Conservation (phyloP, 495 filamentous ascomycete genomes). For the Penicillium parvum region DNA sequence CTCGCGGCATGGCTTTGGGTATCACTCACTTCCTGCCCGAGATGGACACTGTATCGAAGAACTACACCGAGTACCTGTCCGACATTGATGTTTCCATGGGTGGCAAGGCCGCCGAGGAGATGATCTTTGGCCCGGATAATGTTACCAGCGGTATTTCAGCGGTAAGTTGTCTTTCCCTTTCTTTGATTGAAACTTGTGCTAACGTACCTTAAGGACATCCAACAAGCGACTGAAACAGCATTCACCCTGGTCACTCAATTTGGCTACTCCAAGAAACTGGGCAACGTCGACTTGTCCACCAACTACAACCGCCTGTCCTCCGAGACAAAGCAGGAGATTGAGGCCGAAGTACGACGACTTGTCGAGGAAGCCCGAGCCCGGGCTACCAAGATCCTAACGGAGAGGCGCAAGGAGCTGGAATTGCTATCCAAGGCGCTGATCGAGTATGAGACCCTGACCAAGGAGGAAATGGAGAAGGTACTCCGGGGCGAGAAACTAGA, state of each 20-base stretch:
- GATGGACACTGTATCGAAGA: conserved; percentile 80
- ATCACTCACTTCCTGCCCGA: conserved; percentile 80
- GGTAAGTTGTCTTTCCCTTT: conserved; percentile 45
- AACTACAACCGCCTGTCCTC: conserved; percentile 78
- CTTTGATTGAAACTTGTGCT: background rate
- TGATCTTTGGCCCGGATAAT: conserved; percentile 81
- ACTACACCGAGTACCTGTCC: conserved; percentile 63
- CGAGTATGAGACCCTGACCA: conserved; percentile 87
- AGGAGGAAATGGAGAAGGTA: conserved; percentile 84
- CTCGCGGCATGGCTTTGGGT: conserved; percentile 78
- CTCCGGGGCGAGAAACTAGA: conserved; percentile 80
- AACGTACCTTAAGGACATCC: conserved; percentile 61
- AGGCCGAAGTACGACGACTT: conserved; percentile 76
- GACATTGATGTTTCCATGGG: conserved; percentile 81
- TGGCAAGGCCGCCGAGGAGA: conserved; percentile 90
- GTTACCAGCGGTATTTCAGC: conserved; percentile 77
- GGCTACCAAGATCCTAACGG: conserved; percentile 63
- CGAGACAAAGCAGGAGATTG: conserved; percentile 78
- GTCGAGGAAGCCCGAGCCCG: conserved; percentile 78
- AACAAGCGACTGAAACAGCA: conserved; percentile 70
- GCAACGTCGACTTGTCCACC: conserved; percentile 78
- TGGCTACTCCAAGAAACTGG: conserved; percentile 85
- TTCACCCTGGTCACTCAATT: conserved; percentile 79
- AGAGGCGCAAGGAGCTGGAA: conserved; percentile 77
- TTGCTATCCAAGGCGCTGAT: conserved; percentile 80